These are phyloP conservation scores for Spatholobus suberectus DNA, from an alignment of 306 rosid genomes.

Conservation along the genomic window DNA sequence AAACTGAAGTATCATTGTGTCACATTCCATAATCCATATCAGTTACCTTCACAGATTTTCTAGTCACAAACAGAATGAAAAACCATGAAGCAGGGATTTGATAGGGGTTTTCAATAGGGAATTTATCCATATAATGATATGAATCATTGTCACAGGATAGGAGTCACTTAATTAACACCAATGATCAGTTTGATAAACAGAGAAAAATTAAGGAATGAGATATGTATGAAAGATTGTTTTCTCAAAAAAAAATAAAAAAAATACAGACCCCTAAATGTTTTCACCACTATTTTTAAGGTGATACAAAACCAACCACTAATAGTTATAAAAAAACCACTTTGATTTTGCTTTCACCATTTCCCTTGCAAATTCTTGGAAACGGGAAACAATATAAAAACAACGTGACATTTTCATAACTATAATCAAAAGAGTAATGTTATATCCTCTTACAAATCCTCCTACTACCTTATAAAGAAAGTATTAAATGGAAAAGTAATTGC, in stretches of 20 bases:
- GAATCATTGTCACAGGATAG: slow-evolving; percentile 11
- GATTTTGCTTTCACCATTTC: slow-evolving; percentile 17
- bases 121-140: neutral
- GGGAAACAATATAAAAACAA: neutral
- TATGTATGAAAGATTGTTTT: neutral
- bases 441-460: no score
- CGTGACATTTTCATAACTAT: neutral
- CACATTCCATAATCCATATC: slow-evolving; percentile 23
- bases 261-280: neutral
- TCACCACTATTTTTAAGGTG: neutral
- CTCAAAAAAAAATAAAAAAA: neutral
- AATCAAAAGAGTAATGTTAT: neutral
- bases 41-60: slow-evolving; percentile 28
- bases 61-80: slow-evolving; percentile 24
- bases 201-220: neutral
- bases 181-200: neutral
- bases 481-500: neutral
- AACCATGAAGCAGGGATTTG: slow-evolving; percentile 33
- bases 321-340: neutral
- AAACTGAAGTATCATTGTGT: slow-evolving; percentile 18
- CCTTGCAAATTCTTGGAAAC: neutral
- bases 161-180: neutral
- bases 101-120: slow-evolving; percentile 12
- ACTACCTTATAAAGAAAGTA: neutral
- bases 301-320: neutral